Conservation (phyloP, 306 rosid species). For the Purshia tridentata region DNA sequence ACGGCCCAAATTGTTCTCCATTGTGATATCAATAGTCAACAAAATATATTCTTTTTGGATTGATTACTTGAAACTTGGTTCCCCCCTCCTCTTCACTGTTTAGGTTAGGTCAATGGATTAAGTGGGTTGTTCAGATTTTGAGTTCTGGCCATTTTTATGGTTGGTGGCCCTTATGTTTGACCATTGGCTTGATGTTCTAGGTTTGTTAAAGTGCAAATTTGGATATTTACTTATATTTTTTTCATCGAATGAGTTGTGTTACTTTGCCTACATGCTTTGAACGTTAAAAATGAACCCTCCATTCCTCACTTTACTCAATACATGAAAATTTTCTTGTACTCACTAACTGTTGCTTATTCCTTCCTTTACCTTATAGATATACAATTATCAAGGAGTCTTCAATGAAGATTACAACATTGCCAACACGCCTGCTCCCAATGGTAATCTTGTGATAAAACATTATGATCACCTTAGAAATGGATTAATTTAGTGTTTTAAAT, state of each 20-base stretch:
- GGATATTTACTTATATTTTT: not conserved
- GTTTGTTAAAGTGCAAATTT: not conserved
- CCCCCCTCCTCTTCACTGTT: not conserved
- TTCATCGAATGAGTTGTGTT: not conserved
- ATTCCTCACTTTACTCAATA: not conserved
- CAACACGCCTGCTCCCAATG: conserved; percentile 90
- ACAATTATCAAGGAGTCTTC: conserved; percentile 71
- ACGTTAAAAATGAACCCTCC: not conserved
- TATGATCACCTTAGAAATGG: conserved; percentile 23
- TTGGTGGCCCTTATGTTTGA: not conserved
- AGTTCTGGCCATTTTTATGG: not conserved
- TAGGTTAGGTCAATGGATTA: not conserved
- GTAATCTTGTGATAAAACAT: conserved; percentile 39
- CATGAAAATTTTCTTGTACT: conserved; percentile 8
- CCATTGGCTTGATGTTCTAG: not conserved
- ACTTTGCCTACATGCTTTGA: not conserved
- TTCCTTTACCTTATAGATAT: conserved; percentile 55
- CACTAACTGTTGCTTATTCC: conserved; percentile 15
- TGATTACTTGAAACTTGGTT: not conserved
- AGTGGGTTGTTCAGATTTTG: not conserved
- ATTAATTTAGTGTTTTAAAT: conserved; percentile 5
- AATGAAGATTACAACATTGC: conserved; percentile 94
- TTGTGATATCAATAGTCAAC: not conserved
- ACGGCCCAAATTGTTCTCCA: not conserved
- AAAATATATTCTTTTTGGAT: not conserved